These are phyloP conservation scores for Chlorencoelia australis DNA, from an alignment of 2,329 filamentous ascomycete species.

Conservation along the genomic window DNA sequence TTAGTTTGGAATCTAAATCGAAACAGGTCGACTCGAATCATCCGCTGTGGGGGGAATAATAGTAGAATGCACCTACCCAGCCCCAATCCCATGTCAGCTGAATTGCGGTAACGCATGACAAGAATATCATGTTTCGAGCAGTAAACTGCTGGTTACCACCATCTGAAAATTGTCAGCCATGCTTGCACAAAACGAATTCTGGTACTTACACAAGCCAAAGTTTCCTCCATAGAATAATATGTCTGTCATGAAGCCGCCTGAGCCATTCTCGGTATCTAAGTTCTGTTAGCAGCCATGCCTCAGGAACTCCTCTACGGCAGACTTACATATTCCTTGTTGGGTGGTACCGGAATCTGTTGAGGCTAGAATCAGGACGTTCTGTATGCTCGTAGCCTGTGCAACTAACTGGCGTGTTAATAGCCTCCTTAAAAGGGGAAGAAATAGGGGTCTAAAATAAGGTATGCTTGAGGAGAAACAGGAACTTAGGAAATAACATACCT, in stretches of 20 bases:
- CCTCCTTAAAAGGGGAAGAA: too few relatives aligned
- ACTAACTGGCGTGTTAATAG: too few relatives aligned
- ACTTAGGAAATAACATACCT: too few relatives aligned
- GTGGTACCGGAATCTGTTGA: slow-evolving; percentile 33
- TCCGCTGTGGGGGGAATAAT: too few relatives aligned
- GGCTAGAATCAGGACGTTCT: slow-evolving; percentile 52
- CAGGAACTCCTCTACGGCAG: too few relatives aligned
- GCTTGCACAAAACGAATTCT: background rate
- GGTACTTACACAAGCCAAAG: slow-evolving; percentile 31
- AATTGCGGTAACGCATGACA: slow-evolving; percentile 44
- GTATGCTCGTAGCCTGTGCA: slow-evolving; percentile 47
- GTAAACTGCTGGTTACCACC: slow-evolving; percentile 55
- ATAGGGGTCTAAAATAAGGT: too few relatives aligned
- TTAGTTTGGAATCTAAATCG: too few relatives aligned
- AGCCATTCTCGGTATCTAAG: slow-evolving; percentile 11
- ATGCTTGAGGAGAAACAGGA: too few relatives aligned
- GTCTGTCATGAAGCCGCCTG: slow-evolving; percentile 9
- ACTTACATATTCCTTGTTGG: slow-evolving; percentile 47
- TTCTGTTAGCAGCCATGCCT: slow-evolving; percentile 35
- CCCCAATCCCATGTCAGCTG: slow-evolving; percentile 45
- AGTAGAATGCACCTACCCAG: too few relatives aligned
- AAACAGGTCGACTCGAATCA: too few relatives aligned
- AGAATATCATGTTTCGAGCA: slow-evolving; percentile 55
- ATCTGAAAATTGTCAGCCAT: slow-evolving; percentile 2
- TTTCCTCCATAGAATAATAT: slow-evolving; percentile 6